Conservation (phyloP, 2,329 filamentous ascomycete genomes). For the Aspergillus uvarum region DNA sequence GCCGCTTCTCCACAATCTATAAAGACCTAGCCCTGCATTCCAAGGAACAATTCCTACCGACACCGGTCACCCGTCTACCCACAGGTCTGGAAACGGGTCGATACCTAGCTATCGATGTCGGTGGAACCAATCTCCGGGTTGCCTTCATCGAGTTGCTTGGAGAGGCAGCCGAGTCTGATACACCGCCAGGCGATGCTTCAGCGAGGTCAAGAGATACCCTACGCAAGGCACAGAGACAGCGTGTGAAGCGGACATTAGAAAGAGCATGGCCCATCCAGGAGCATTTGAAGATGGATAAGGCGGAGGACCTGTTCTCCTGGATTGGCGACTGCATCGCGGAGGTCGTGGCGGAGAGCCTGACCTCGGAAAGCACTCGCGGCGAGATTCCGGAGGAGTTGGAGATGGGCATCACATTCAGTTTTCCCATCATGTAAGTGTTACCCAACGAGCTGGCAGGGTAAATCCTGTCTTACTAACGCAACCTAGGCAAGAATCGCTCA, state of each 20-base stretch:
- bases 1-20: constrained; percentile 48
- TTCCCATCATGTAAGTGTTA: constrained; percentile 48
- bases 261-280: constrained; percentile 56
- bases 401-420: constrained; percentile 53
- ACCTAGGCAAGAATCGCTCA: constrained; percentile 51
- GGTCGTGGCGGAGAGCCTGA: constrained; percentile 60
- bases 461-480: constrained; percentile 15
- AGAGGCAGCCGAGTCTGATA: constrained; percentile 41
- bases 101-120: constrained; percentile 58
- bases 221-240: constrained; percentile 49
- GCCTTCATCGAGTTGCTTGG: constrained; percentile 56
- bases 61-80: constrained; percentile 47
- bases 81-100: constrained; percentile 55
- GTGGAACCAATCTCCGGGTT: constrained; percentile 57
- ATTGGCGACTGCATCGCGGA: constrained; percentile 74
- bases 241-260: constrained; percentile 49
- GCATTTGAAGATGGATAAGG: constrained; percentile 63
- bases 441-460: neutral
- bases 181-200: constrained; percentile 30
- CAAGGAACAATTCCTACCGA: constrained; percentile 49
- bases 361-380: constrained; percentile 39
- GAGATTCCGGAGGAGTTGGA: constrained; percentile 46
- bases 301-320: constrained; percentile 76
- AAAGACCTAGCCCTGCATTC: constrained; percentile 46
- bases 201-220: constrained; percentile 46